Percentiles rank a stretch among this genome's conserved stretches.
Conservation (phyloP, 148 eudicot genomes). For the Silene latifolia region DNA sequence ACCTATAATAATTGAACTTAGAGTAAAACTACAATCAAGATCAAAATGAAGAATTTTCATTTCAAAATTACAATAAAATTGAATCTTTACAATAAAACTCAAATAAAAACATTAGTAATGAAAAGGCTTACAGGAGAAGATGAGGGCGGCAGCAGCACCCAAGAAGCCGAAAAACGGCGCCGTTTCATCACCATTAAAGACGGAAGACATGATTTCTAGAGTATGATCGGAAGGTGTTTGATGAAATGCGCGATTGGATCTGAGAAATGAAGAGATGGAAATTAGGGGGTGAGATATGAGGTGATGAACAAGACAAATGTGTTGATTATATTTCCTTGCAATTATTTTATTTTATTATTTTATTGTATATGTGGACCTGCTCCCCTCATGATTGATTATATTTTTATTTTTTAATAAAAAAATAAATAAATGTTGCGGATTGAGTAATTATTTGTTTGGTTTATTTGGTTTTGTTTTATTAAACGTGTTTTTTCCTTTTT, state of each 20-base stretch:
- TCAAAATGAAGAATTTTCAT: background rate
- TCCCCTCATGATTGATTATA: background rate
- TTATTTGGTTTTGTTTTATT: background rate
- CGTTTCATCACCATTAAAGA: conserved; percentile 77
- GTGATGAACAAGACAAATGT: conserved; percentile 14
- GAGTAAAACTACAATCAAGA: background rate
- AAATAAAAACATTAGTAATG: background rate
- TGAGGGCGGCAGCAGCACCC: conserved; percentile 79
- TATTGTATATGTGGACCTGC: background rate
- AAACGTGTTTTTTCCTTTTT: background rate
- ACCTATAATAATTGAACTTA: background rate
- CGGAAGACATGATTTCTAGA: conserved; percentile 46
- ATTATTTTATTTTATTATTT: background rate
- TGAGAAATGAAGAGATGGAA: conserved; percentile 12
- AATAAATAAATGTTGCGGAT: no score
- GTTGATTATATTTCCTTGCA: background rate
- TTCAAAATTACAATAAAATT: background rate
- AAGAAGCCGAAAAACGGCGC: conserved; percentile 83
- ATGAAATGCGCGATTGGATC: conserved; percentile 21
- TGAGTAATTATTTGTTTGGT: background rate
- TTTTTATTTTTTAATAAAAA: no score
- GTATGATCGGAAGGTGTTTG: conserved; percentile 23
- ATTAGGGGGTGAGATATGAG: conserved; percentile 13
- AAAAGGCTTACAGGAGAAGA: conserved; percentile 54
- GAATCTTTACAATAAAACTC: background rate